phyloP scores from a whole-genome alignment of 345 rosid species.

The Physaria fendleri region DNA sequence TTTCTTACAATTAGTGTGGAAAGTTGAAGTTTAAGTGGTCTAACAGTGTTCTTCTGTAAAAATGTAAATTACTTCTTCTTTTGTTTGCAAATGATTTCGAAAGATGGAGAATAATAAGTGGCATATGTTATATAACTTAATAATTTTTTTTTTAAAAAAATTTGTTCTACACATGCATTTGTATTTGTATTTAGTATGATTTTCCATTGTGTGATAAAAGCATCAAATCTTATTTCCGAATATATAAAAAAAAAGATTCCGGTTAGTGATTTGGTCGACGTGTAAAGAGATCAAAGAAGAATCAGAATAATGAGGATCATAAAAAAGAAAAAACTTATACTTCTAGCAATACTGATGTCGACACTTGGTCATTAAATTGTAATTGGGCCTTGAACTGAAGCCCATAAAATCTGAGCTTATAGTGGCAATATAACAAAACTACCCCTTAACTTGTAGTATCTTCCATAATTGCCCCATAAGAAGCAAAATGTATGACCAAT shows the following conservation, averaged over 20 bases:
- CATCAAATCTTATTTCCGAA: conserved; percentile 17
- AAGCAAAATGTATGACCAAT: no score
- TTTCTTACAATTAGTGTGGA: not conserved
- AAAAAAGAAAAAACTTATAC: not conserved
- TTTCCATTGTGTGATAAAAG: conserved; percentile 19
- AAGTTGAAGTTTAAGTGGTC: no score
- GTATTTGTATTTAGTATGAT: not conserved
- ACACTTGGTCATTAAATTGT: not conserved
- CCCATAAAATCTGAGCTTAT: not conserved
- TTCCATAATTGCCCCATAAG: not conserved
- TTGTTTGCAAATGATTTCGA: not conserved
- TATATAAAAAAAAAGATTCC: not conserved
- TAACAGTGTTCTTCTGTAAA: no score
- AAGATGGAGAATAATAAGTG: not conserved
- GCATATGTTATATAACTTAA: not conserved
- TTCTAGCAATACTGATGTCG: not conserved
- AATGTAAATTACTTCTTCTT: not conserved
- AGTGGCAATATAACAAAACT: not conserved
- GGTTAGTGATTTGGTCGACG: conserved; percentile 17
- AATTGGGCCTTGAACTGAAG: not conserved
- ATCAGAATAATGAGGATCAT: conserved; percentile 5
- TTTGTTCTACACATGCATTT: conserved; percentile 1
- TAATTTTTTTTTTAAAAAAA: no score
- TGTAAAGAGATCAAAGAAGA: conserved; percentile 19
- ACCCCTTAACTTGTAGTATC: conserved; percentile 6